A percentile compares a stretch with the other conserved stretches of the same genome.
These are phyloP conservation scores for Populus tremula DNA, from an alignment of 345 rosid species.

Conservation along the genomic window DNA sequence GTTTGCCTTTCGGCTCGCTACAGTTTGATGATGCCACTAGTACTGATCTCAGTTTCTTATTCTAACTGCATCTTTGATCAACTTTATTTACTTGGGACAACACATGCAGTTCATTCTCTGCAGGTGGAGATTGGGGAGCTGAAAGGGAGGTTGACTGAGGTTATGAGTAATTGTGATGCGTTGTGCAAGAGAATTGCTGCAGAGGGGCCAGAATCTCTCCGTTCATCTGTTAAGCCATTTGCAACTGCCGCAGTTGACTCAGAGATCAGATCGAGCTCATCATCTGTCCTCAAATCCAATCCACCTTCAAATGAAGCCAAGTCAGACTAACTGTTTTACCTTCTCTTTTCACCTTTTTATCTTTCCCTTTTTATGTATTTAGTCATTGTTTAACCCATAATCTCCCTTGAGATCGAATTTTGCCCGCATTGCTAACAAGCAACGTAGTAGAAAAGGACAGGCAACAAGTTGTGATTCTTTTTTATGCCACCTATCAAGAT, in stretches of 20 bases:
- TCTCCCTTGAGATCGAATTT: not conserved
- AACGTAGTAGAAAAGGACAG: not conserved
- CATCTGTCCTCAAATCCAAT: constrained; percentile 10
- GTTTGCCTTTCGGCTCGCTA: not conserved
- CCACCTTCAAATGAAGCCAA: constrained; percentile 14
- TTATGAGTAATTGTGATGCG: constrained; percentile 71
- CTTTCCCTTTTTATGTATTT: not conserved
- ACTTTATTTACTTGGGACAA: constrained; percentile 1
- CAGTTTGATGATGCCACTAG: not conserved
- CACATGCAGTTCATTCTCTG: constrained; percentile 62
- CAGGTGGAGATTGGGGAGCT: constrained; percentile 92
- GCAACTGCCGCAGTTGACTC: constrained; percentile 26
- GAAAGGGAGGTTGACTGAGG: constrained; percentile 86
- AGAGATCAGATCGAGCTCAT: constrained; percentile 17
- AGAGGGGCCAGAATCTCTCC: constrained; percentile 81
- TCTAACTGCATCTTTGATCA: not conserved
- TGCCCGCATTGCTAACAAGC: not conserved
- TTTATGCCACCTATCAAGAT: not conserved
- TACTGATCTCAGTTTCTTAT: not conserved
- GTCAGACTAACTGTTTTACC: not conserved
- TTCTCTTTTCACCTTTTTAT: not conserved
- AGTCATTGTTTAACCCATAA: constrained; percentile 7
- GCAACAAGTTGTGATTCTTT: not conserved
- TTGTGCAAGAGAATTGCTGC: constrained; percentile 66
- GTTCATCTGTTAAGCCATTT: constrained; percentile 51